Base-by-base conservation (phyloP, 768 basidiomycete species). In the Cyathus striatus region DNA sequence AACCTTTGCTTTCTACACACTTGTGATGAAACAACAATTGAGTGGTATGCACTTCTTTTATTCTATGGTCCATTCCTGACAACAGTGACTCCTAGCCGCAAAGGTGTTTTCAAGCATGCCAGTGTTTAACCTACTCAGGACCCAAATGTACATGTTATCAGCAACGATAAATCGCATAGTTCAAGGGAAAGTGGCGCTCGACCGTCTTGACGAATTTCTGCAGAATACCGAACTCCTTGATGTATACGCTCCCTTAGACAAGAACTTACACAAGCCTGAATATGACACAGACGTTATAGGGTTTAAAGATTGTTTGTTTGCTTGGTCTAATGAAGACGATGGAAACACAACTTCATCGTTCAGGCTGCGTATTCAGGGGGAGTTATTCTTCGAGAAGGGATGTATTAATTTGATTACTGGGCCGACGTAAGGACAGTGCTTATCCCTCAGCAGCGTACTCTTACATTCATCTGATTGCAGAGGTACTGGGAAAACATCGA, bases 91-190 rank as follows among this genome's bases (percentile, higher is more conserved):
- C 30, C 3, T 16, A 43, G 69, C 69, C 3, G 65, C 72, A 4
- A 64, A 56, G 17, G 73, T 76, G 9, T 76, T 76, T 52, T 71
- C 71, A 6, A 75, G 72, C 44, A 74, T 80, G 64, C 56, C 72
- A 44, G 78, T 86, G 23, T 86, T 88, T 51, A 75, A 80, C 38
- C 66, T 81, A 48, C 59, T 88, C 21, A 70, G 79, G 23, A 64
- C 67, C 2, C 76, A 79, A 44, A 55, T 82, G 30, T 59, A 62
- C 55, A 70, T 61, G 53, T 53, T 61, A 1, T 58, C 65, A n/a
- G 22, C 20, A n/a, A 20, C 18, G n/a, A 13, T 36, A 6, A 43
- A 7, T 22, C 6, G 2, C 20, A 3, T 37, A 10, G 24, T 43
- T 36, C 42, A 43, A 43, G 79, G 72, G 32, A 78, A 77, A 59